Percentiles rank a stretch among this genome's conserved stretches.
phyloP scores from a whole-genome alignment of 225 moss, liverwort and hornwort genomes.

The Physcomitrium patens region DNA sequence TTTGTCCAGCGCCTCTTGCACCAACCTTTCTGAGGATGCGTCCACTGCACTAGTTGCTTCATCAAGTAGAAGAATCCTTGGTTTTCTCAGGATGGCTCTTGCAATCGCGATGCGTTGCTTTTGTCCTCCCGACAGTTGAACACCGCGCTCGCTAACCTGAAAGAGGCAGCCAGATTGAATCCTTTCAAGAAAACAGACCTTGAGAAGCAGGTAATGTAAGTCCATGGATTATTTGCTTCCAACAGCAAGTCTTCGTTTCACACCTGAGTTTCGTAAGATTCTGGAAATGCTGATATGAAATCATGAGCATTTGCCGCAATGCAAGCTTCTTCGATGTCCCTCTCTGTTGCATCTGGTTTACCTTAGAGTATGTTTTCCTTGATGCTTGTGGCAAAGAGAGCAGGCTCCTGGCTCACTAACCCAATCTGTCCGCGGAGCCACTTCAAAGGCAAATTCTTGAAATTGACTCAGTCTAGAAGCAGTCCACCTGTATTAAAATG shows the following conservation, averaged over 20 bases:
- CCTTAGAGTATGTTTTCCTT: conserved; percentile 37
- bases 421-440: conserved; percentile 33
- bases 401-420: conserved; percentile 37
- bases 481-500: conserved; percentile 19
- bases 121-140: conserved; percentile 89
- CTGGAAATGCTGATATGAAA: conserved; percentile 74
- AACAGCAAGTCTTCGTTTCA: too few species aligned
- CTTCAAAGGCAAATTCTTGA: conserved; percentile 15
- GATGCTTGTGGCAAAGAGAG: conserved; percentile 31
- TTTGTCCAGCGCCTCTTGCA: conserved; percentile 70
- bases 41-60: conserved; percentile 95
- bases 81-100: conserved; percentile 84
- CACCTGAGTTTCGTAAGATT: conserved; percentile 62
- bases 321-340: conserved; percentile 35
- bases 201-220: too few species aligned
- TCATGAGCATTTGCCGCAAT: conserved; percentile 78
- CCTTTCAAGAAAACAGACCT: too few species aligned
- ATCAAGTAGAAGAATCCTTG: conserved; percentile 82
- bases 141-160: conserved; percentile 86
- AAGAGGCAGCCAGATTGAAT: too few species aligned
- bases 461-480: conserved; percentile 25
- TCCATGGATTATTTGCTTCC: too few species aligned
- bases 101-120: conserved; percentile 96
- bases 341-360: conserved; percentile 15
- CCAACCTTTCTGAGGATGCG: conserved; percentile 88